Base-by-base conservation (phyloP, 2,329 filamentous ascomycete genomes). In the Coccinonectria pachysandricola region DNA sequence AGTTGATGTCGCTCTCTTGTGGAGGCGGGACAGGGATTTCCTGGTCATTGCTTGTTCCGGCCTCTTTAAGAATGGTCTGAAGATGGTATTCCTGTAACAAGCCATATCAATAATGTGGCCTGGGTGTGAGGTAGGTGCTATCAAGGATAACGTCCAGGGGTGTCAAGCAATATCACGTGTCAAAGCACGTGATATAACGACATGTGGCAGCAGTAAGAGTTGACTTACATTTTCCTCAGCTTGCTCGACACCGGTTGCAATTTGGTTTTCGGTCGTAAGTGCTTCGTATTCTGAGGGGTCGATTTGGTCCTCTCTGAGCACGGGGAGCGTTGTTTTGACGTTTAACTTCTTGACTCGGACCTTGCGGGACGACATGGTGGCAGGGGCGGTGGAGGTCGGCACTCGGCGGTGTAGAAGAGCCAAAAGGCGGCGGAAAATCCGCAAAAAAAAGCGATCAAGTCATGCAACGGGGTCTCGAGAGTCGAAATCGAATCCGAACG, bases 211-310 rank as follows among this genome's bases (percentile, higher is more conserved):
- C 34, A 35, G 33, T 41, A 34, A 44, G 46, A 42, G 39, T 41
- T 40, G 38, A 83, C 86, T 75, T 61, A 95, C 91, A 64, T 88
- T 88, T 74, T 96, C 87, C 62, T 98, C 91, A 40, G 78, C 83
- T 55, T 93, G 87, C 60, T 98, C 91, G 47, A 98, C 91, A 59
- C 91, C 91, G 42, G 87, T 95, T 53, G 91, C 86, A 53, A 95
- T 85, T 79, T 84, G 62, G 68, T 75, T 65, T 73, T 83, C 71
- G 54, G 80, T 79, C 45, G 80, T 81, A 53, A 88, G 77, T 48
- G 82, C 74, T 60, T 93, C 84, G 57, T 95, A 93, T 59, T 86
- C 75, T 49, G 68, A 72, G 51, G 79, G 69, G 53, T 95, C 86
- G 60, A 96, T 80, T 53, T 96, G 83, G 57, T 85, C 71, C 62